Evolutionary conservation across 805 yeast genomes (phyloP), one percentile per base, ranked within the genome.

Genomic region (Ogataea corticis): DNA sequence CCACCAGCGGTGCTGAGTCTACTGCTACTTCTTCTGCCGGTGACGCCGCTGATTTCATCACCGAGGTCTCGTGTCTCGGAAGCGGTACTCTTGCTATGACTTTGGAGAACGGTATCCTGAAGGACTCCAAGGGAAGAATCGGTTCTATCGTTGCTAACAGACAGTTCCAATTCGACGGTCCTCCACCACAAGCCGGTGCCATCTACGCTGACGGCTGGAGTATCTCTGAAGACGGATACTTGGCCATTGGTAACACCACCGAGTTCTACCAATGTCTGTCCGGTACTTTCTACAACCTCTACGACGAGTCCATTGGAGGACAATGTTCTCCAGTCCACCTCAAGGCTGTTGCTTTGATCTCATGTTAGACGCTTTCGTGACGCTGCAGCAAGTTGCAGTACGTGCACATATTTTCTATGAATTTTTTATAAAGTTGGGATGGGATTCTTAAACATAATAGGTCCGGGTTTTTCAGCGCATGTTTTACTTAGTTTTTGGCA

Each of bases 151-250:
- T 77, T 52, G 76, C 82, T 47, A 76, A 76, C 77, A 70, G 79
- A 68, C 84, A 79, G 67, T 78, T 79, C 77, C 84, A 79, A 67
- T 79, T 79, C 58, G 84, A 79, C 59, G 83, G 83, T 57, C 83
- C 83, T 41, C 79, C 81, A 65, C 83, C 83, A 52, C 84, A 79
- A 67, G 82, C 78, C 41, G 79, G 79, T 64, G 69, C 79, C 44
- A 72, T 73, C 48, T 71, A 73, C 57, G 79, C 80, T 56, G 74
- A 71, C 42, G 79, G 79, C 49, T 73, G 79, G 79, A 64, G 75
- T 44, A 69, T 75, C 52, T 58, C 71, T 44, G 52, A 59, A 38
- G 77, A 69, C 27, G 75, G 71, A 33, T 68, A 69, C 66, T 71
- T 77, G 60, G 75, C 80, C 44, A 65, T 77, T 54, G 83, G 82